Base-by-base conservation (phyloP, 148 eudicot species). In the Cornus controversa region DNA sequence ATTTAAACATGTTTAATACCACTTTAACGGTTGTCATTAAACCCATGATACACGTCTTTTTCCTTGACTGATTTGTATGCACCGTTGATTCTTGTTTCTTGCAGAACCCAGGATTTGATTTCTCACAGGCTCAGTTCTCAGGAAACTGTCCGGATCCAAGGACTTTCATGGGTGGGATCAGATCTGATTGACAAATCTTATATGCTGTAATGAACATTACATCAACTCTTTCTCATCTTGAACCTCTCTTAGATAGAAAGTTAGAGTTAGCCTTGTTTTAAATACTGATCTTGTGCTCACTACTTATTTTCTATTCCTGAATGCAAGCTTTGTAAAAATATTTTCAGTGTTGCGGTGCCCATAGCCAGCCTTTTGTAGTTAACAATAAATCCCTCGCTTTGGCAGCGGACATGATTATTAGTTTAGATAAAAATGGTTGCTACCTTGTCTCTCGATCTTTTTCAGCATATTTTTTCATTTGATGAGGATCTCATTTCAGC, bases 51-150 rank as follows among this genome's bases (percentile, higher is more conserved):
- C 5, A 34, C n/a, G 24, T 65, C 36, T 14, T 24, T 64, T 31
- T 27, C 69, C 26, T 60, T 75, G 34, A 42, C 22, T 40, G 10
- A 26, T 10, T 75, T 75, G 10, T 75, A 3, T 66, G 25, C 42
- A 6, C 23, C 27, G 42, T 75, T 64, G 62, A 5, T 65, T 50
- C 23, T 64, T 76, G n/a, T 69, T 69, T 31, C 62, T 16, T 79
- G 89, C 96, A 94, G 98, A 94, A 94, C 82, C 98, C 98, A 69
- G 98, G 98, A 63, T 94, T 94, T 73, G 96, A 95, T 81, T 95
- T 95, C 87, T 90, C 99, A 67, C 99, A 95, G 79, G 97, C 99
- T 20, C 94, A 95, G 70, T 95, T 93, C 81, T 72, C 87, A 40
- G 99, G 97, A 67, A 88, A 82, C 82, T 95, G 97, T 78, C 97